phyloP scores from a whole-genome alignment of 1,284 basidiomycete genomes.

The Termitomyces sp. region DNA sequence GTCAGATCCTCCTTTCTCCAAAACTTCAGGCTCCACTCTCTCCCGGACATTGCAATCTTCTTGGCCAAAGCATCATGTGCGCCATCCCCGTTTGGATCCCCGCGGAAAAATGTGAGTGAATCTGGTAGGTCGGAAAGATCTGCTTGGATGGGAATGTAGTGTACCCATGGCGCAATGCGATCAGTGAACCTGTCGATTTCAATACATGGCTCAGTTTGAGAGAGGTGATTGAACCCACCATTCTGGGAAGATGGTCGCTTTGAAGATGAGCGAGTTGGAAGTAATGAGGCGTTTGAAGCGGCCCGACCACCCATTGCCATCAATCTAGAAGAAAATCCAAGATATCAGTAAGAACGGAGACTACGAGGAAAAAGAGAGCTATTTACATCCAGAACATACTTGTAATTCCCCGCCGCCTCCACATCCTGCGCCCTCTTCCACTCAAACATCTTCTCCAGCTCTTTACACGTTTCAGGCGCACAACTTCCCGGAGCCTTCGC shows the following conservation, averaged over 20 bases:
- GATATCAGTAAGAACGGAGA: background rate
- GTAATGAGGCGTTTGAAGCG: slow-evolving; percentile 64
- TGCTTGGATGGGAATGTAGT: slow-evolving; percentile 56
- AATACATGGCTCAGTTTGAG: background rate
- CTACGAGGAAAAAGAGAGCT: background rate
- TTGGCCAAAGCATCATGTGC: slow-evolving; percentile 49
- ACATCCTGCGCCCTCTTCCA: slow-evolving; percentile 31
- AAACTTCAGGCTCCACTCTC: slow-evolving; percentile 50
- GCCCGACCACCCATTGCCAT: slow-evolving; percentile 69
- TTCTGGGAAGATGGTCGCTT: slow-evolving; percentile 65
- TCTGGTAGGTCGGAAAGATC: slow-evolving; percentile 54
- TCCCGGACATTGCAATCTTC: slow-evolving; percentile 50
- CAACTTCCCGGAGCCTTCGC: slow-evolving; percentile 43
- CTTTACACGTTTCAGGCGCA: slow-evolving; percentile 33
- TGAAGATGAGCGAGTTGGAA: slow-evolving; percentile 60
- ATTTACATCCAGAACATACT: slow-evolving; percentile 56
- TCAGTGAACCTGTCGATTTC: slow-evolving; percentile 27
- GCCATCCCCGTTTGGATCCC: slow-evolving; percentile 34
- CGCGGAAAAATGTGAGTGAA: slow-evolving; percentile 53
- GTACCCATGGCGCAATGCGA: slow-evolving; percentile 49
- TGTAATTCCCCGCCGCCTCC: slow-evolving; percentile 45
- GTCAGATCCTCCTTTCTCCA: slow-evolving; percentile 65
- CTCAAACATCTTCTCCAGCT: slow-evolving; percentile 39
- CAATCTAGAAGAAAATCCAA: slow-evolving; percentile 32
- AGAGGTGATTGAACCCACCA: slow-evolving; percentile 37